phyloP scores from a whole-genome alignment of 345 rosid genomes.

The Populus euphratica region DNA sequence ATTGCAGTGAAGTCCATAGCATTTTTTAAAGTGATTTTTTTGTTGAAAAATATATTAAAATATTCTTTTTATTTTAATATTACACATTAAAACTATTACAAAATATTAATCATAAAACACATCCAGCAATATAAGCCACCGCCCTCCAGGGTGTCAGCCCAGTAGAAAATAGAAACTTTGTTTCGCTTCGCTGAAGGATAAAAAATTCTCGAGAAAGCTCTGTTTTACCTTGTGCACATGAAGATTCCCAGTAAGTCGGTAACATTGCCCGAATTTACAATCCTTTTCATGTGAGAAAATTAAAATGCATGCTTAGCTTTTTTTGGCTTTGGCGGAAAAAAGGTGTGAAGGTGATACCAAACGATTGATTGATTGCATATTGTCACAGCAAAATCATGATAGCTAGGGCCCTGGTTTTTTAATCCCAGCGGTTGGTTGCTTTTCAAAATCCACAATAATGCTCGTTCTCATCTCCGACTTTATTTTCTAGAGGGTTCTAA shows the following conservation, averaged over 20 bases:
- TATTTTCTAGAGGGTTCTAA: neutral
- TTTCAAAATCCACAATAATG: neutral
- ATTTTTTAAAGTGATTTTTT: too few species aligned
- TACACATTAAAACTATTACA: too few species aligned
- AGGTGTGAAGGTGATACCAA: neutral
- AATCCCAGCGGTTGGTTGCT: neutral
- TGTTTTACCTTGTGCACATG: neutral
- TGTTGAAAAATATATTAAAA: too few species aligned
- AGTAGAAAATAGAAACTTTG: too few species aligned
- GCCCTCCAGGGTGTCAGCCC: too few species aligned
- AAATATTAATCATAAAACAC: too few species aligned
- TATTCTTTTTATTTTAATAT: too few species aligned
- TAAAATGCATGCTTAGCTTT: neutral
- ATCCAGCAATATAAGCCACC: too few species aligned
- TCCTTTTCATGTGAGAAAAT: neutral
- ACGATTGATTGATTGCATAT: neutral
- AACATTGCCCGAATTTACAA: neutral
- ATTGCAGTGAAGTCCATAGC: too few species aligned
- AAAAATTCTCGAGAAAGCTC: neutral
- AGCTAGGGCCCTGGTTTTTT: neutral
- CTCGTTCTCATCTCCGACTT: neutral
- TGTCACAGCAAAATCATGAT: neutral
- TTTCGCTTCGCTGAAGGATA: too few species aligned
- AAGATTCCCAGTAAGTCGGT: neutral
- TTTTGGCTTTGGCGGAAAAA: neutral